These are phyloP conservation scores for Grammothele lineata DNA, from an alignment of 768 basidiomycete species.

Conservation along the genomic window DNA sequence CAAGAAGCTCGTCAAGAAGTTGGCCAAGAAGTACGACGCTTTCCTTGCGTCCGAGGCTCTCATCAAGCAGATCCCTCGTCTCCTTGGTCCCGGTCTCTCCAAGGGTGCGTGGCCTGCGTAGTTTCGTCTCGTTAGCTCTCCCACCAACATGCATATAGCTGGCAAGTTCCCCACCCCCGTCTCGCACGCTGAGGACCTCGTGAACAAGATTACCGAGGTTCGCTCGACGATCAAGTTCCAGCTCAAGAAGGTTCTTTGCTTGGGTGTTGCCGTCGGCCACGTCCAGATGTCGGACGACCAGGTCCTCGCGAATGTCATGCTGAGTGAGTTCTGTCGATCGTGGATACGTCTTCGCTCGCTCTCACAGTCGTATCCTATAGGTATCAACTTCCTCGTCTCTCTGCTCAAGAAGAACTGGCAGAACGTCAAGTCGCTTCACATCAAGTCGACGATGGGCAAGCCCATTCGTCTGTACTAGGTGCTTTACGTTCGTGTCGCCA, in stretches of 20 bases:
- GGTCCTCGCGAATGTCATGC: conserved; percentile 95
- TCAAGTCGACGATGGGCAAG: conserved; percentile 99
- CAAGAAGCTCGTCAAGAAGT: conserved; percentile 99
- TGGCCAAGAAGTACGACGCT: conserved; percentile 99
- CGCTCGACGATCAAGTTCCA: conserved; percentile 99
- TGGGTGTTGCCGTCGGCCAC: conserved; percentile 98
- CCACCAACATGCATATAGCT: conserved; percentile 42
- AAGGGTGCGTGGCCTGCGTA: conserved; percentile 59
- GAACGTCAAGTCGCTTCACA: conserved; percentile 97
- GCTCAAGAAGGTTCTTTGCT: conserved; percentile 97
- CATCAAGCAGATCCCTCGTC: conserved; percentile 99
- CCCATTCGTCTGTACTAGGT: conserved; percentile 88
- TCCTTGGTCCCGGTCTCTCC: conserved; percentile 98
- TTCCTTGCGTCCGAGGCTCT: conserved; percentile 96
- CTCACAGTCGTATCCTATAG: conserved; percentile 30
- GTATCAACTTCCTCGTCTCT: conserved; percentile 99
- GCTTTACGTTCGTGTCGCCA: conserved; percentile 4
- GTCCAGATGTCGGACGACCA: conserved; percentile 97
- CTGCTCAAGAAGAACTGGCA: conserved; percentile 99
- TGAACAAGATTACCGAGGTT: conserved; percentile 89
- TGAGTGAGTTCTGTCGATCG: conserved; percentile 66
- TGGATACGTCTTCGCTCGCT: too few species aligned
- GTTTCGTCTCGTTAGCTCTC: background rate
- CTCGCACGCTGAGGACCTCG: conserved; percentile 85
- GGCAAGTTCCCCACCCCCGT: conserved; percentile 99